phyloP scores from a whole-genome alignment of 2,329 filamentous ascomycete species.

The Aquanectria penicillioides region DNA sequence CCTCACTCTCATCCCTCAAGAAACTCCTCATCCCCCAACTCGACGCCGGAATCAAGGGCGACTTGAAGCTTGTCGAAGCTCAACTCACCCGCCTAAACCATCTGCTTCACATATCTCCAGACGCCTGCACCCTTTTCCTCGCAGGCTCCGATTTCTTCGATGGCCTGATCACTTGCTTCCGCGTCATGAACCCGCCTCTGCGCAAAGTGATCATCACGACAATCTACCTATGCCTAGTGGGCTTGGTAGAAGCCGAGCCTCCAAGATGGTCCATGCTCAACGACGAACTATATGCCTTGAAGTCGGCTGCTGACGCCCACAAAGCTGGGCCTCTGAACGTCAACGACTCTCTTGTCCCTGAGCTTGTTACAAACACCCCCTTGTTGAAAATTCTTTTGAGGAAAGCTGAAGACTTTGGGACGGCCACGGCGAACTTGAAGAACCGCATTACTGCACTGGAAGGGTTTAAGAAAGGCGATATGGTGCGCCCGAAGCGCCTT shows the following conservation, averaged over 20 bases:
- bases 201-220: conserved; percentile 77
- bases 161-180: conserved; percentile 73
- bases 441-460: conserved; percentile 70
- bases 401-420: conserved; percentile 59
- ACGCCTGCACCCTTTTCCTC: conserved; percentile 71
- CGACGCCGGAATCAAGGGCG: conserved; percentile 67
- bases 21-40: conserved; percentile 69
- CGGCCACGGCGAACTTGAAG: conserved; percentile 64
- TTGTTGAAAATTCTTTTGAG: conserved; percentile 72
- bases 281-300: conserved; percentile 86
- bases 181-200: conserved; percentile 69
- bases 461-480: conserved; percentile 66
- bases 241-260: conserved; percentile 72
- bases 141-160: conserved; percentile 91
- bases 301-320: conserved; percentile 74
- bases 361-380: conserved; percentile 83
- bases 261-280: conserved; percentile 79
- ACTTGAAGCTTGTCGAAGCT: conserved; percentile 64
- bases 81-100: conserved; percentile 69
- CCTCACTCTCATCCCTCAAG: conserved; percentile 68
- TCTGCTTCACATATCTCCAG: conserved; percentile 69
- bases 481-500: conserved; percentile 60
- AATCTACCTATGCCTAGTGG: conserved; percentile 78
- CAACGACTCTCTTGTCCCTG: conserved; percentile 81
- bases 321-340: conserved; percentile 63